Evolutionary conservation across 2,329 filamentous ascomycete genomes (phyloP), one percentile per base, ranked within the genome.

Genomic region (Orbilia quercus): DNA sequence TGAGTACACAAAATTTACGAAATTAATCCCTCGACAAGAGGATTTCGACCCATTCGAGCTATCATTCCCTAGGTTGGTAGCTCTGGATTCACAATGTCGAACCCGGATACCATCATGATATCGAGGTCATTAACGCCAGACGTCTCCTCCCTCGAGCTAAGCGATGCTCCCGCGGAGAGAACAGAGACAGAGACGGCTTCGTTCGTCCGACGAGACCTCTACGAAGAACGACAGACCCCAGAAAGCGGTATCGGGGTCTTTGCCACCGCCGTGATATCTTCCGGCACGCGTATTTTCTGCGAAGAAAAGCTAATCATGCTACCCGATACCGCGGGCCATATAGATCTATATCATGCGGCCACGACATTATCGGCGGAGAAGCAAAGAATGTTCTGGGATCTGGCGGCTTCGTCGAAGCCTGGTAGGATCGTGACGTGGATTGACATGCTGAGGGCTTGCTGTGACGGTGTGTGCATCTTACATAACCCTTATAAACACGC

Each of bases 391-490:
- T 73, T 22, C 16, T 73, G 69, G 69, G 44, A 31, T 16, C 42
- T 73, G 5, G 69, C 60, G n/a, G 69, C 60, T 14, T 66, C 69
- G n/a, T 38, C 60, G n/a, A 73, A 73, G 48, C 45, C 54, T 7
- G 44, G 69, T 34, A 66, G 48, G 23, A 25, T 60, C n/a, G 54
- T 66, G 31, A 38, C 11, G n/a, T 73, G 69, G 69, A 66, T 66
- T 36, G 54, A 64, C 28, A 36, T 20, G 22, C 20, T 73, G 14
- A 45, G 60, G 14, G 28, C 34, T 22, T 23, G 3, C 9, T 66
- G 38, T 38, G 54, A 66, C n/a, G 60, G 69, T 73, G 53, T 18
- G 18, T 47, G 12, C n/a, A n/a, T n/a, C 7, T 51, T 40, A 14
- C 9, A 34, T 14, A 18, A n/a, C 12, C 16, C 9, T 20, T 22